Base-by-base conservation (phyloP, 1,139 yeast species). In the Sporopachydermia cereana region DNA sequence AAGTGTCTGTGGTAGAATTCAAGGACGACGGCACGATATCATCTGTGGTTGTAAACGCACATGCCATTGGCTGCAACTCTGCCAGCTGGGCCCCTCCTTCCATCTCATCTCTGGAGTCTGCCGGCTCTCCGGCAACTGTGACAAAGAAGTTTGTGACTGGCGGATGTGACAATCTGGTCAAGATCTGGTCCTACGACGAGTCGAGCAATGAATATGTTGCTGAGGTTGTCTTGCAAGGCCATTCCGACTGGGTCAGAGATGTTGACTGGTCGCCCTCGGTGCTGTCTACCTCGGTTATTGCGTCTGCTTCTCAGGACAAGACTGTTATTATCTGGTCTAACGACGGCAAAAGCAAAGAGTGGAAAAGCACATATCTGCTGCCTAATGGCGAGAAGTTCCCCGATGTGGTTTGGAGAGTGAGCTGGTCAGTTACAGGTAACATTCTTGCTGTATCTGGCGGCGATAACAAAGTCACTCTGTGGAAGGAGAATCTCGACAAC, bases 251-350 rank as follows among this genome's bases (percentile, higher is more conserved):
- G 98, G 96, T 91, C 31, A 79, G 98, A 61, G 99, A 91, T 62
- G 96, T 91, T 49, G 89, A 95, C 4, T 91, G 98, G 98, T 86
- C 96, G 17, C 96, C 97, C 43, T 81, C 95, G 1, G 79, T 85
- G 42, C 71, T 91, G 50, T 76, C 86, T 43, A 84, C 86, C 54
- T 79, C 94, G 18, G 91, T 88, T 62, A 84, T 91, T 57, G 98
- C 98, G n/a, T 82, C 96, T 42, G 97, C 96, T 16, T 89, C 97
- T 18, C 98, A 93, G 67, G 98, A 93, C 63, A 81, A 88, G 60
- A 84, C 94, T 1, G 97, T 93, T 47, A 72, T 88, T 51, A 84
- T 91, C 60, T 91, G 98, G 98, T 81, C 95, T 22, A 80, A 78
- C 58, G 89, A 82, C 51, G 75, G 71, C 46, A 68, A 67, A 48